These are phyloP conservation scores for Protomyces inundatus DNA, from an alignment of 1,139 yeast species.

Conservation along the genomic window DNA sequence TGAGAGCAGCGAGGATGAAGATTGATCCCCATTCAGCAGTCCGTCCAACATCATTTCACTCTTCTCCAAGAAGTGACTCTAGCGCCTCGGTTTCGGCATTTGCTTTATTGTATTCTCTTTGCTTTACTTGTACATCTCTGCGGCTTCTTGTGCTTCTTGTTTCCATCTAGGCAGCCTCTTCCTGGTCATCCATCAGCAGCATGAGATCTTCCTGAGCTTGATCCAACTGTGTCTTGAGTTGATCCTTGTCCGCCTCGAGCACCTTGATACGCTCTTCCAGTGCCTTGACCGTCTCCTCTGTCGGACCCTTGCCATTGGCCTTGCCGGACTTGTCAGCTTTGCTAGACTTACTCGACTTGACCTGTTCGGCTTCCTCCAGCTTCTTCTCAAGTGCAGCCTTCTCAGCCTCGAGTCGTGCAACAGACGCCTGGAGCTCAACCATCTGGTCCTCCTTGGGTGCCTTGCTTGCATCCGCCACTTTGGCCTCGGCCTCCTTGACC, in stretches of 20 bases:
- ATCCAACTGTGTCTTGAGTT: constrained; percentile 9
- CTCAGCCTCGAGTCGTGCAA: neutral
- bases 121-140: neutral
- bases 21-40: neutral
- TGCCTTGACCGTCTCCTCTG: neutral
- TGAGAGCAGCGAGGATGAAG: constrained; percentile 24
- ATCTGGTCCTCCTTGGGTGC: neutral
- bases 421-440: neutral
- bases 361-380: neutral
- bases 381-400: neutral
- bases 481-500: constrained; percentile 13
- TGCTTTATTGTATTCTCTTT: neutral
- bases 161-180: neutral
- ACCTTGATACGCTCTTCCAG: constrained; percentile 15
- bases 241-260: constrained; percentile 1
- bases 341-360: too few relatives aligned
- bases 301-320: too few relatives aligned
- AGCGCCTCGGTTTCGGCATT: neutral
- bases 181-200: constrained; percentile 23
- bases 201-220: constrained; percentile 23
- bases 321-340: too few relatives aligned
- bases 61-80: too few relatives aligned
- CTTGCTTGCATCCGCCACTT: neutral
- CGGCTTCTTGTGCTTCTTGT: neutral
- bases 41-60: too few relatives aligned